Percentiles rank a stretch among this genome's conserved stretches.
These are phyloP conservation scores for Pleurotus tuoliensis DNA, from an alignment of 768 basidiomycete species.

Conservation along the genomic window DNA sequence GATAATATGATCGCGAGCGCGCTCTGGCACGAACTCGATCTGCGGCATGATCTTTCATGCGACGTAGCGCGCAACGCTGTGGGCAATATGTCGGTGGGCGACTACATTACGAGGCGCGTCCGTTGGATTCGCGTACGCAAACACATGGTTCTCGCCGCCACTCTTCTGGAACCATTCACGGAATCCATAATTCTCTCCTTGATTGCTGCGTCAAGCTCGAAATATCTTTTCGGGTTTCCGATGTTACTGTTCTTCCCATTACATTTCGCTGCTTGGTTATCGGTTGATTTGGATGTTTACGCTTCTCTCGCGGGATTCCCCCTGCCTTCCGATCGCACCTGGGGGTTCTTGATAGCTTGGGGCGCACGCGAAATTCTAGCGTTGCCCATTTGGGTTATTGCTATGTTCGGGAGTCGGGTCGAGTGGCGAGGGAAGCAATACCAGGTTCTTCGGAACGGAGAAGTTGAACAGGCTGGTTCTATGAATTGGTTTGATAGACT, in stretches of 20 bases:
- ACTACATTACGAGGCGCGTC: conserved; percentile 85
- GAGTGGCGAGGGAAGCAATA: conserved; percentile 86
- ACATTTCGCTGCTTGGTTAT: conserved; percentile 69
- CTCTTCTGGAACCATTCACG: conserved; percentile 88
- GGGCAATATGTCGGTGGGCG: conserved; percentile 79
- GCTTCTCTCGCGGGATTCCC: conserved; percentile 68
- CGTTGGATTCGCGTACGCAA: conserved; percentile 98
- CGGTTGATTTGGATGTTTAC: conserved; percentile 81
- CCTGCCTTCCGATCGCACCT: conserved; percentile 42
- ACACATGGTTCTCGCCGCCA: conserved; percentile 86
- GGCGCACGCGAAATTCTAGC: conserved; percentile 73
- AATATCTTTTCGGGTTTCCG: conserved; percentile 47
- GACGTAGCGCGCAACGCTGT: conserved; percentile 89
- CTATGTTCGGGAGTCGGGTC: conserved; percentile 78
- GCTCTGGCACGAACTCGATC: conserved; percentile 89
- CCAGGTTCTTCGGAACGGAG: conserved; percentile 69
- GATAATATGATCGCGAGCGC: conserved; percentile 96
- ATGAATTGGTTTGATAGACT: conserved; percentile 19
- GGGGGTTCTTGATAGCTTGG: conserved; percentile 77
- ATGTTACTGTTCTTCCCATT: conserved; percentile 49
- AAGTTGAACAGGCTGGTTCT: conserved; percentile 38
- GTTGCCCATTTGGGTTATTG: conserved; percentile 84
- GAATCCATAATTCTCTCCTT: conserved; percentile 74
- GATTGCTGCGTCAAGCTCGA: conserved; percentile 55
- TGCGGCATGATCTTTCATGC: conserved; percentile 85